Conservation (phyloP, 495 filamentous ascomycete genomes). For the Arthonia radiata region DNA sequence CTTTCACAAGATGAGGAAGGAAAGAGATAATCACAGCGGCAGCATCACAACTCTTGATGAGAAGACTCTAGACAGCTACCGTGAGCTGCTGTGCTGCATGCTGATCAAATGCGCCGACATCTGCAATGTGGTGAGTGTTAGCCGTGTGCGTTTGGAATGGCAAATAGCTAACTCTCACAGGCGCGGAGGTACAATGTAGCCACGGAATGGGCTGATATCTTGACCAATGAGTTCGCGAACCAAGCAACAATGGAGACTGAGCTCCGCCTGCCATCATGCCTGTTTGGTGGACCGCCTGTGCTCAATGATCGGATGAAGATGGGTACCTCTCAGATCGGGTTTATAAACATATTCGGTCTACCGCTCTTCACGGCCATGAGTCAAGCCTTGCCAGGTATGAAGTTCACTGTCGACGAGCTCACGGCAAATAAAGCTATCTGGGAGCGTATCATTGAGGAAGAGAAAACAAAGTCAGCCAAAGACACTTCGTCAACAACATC, state of each 20-base stretch:
- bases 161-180: constrained; percentile 21
- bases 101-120: constrained; percentile 97
- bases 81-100: constrained; percentile 57
- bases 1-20: constrained; percentile 49
- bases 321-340: constrained; percentile 69
- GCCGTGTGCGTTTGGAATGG: constrained; percentile 3
- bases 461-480: constrained; percentile 13
- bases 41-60: constrained; percentile 6
- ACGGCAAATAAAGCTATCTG: constrained; percentile 47
- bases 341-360: constrained; percentile 86
- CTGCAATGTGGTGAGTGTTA: constrained; percentile 60
- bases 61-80: constrained; percentile 28
- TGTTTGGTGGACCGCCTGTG: constrained; percentile 62
- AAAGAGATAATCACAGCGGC: constrained; percentile 34
- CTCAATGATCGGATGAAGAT: constrained; percentile 59
- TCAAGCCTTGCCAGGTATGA: constrained; percentile 60
- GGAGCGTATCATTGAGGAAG: constrained; percentile 34
- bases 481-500: too few species aligned
- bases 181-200: constrained; percentile 65
- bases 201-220: constrained; percentile 62
- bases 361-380: constrained; percentile 73
- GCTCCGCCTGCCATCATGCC: constrained; percentile 59
- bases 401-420: constrained; percentile 61
- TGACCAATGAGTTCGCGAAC: constrained; percentile 81
- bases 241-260: constrained; percentile 82